phyloP scores from a whole-genome alignment of 352 stramenopile species.

The Phytopythium ostracodes region DNA sequence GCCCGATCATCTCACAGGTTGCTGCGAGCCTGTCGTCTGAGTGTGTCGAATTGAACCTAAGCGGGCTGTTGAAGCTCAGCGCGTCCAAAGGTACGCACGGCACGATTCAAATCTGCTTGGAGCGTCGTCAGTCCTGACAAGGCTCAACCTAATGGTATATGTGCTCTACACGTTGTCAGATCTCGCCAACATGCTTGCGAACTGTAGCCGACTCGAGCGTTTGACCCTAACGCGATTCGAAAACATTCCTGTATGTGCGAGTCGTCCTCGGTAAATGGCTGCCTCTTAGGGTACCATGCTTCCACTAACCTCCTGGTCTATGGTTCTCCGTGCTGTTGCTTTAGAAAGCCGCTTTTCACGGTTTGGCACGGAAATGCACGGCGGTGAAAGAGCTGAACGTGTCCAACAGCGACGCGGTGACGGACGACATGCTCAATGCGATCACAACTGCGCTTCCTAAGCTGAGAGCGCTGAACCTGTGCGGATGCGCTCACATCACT shows the following conservation, averaged over 20 bases:
- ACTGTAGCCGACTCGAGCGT: conserved; percentile 30
- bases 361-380: conserved; percentile 21
- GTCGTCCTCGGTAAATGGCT: background rate
- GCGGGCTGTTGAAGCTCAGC: conserved; percentile 24
- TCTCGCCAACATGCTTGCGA: conserved; percentile 28
- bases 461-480: conserved; percentile 41
- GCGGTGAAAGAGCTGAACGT: conserved; percentile 33
- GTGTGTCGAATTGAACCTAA: conserved; percentile 47
- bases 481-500: conserved; percentile 49
- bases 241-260: conserved; percentile 29
- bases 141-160: background rate
- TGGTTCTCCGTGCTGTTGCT: background rate
- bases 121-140: too few species aligned
- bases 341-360: conserved; percentile 48
- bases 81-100: conserved; percentile 24
- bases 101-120: background rate
- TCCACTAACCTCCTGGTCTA: background rate
- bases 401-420: conserved; percentile 40
- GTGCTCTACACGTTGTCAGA: conserved; percentile 14
- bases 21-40: conserved; percentile 29
- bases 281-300: background rate
- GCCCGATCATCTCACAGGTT: conserved; percentile 30
- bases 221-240: conserved; percentile 36
- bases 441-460: conserved; percentile 29
- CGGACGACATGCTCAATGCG: conserved; percentile 42